Base-by-base conservation (phyloP, 2,329 filamentous ascomycete genomes). In the Atkinsonella hypoxylon region DNA sequence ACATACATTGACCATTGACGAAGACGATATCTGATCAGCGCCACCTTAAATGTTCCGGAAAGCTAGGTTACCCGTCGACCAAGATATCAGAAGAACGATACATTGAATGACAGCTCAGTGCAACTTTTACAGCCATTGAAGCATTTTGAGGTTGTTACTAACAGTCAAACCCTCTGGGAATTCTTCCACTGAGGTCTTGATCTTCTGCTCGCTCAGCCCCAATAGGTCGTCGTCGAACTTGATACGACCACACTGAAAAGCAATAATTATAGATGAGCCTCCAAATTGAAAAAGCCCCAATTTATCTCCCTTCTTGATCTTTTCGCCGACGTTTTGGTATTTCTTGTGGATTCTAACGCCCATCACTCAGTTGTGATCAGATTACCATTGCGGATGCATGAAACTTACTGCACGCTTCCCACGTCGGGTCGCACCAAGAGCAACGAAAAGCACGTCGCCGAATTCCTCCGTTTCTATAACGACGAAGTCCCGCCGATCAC, bases 381-480 rank as follows among this genome's bases (percentile, higher is more conserved):
- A 12, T 36, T 36, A 12, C 15, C 11, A 36, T 12, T 12, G 34
- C 34, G 15, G 6, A 26, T 11, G 6, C 5, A 11, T 26, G 36
- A 26, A n/a, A 57, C 65, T 51, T 61, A 70, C 69, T 63, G 53
- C 10, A 71, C 68, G 15, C 64, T 65, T 1, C 67, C 69, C 1
- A 70, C 68, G 46, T 70, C 61, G 2, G 2, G 62, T 64, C 3
- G 66, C 68, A 4, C 68, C 66, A 53, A 71, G 69, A 12, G 67
- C 67, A 6, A 69, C 67, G 54, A 71, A 71, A 13, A 70, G 53
- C 8, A 71, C 68, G 31, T 67, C 59, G 3, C 69, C 67, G 61
- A 70, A 71, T 48, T 65, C 62, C 51, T 63, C 56, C 4, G 59
- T 66, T 31, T 65, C 61, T 48, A 70, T 65, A 11, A 63, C 56